Conservation (phyloP, 2,329 filamentous ascomycete genomes). For the Plectosphaerella cucumerina region DNA sequence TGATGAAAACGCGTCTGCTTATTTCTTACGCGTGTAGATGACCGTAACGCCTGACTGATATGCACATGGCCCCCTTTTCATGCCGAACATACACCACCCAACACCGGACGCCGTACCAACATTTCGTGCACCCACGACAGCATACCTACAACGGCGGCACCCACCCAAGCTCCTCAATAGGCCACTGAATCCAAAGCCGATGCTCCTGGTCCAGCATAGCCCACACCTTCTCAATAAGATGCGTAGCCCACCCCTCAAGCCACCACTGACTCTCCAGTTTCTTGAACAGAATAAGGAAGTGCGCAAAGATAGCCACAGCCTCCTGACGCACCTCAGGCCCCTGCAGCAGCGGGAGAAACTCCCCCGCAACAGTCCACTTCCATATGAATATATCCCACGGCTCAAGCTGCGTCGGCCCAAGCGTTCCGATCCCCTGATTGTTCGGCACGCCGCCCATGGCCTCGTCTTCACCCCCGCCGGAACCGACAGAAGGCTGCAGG, state of each 20-base stretch:
- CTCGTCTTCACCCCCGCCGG: background rate
- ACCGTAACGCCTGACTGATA: too few species aligned
- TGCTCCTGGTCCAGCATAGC: constrained; percentile 29
- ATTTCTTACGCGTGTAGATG: too few species aligned
- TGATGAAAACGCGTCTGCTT: too few species aligned
- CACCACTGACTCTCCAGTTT: constrained; percentile 29
- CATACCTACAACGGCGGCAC: constrained; percentile 10
- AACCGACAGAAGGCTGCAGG: background rate
- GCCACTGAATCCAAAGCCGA: constrained; percentile 26
- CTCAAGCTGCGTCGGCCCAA: constrained; percentile 20
- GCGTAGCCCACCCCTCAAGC: constrained; percentile 28
- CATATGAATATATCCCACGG: constrained; percentile 34
- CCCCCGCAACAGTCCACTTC: constrained; percentile 30
- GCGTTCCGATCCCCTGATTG: too few species aligned
- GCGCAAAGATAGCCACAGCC: constrained; percentile 28
- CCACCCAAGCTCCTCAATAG: constrained; percentile 18
- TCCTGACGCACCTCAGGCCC: constrained; percentile 18
- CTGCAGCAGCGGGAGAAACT: constrained; percentile 29
- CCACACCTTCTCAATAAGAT: constrained; percentile 26
- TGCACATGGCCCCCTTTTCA: too few species aligned
- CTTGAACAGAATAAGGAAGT: constrained; percentile 27
- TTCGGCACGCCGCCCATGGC: constrained; percentile 5
- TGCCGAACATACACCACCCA: too few species aligned
- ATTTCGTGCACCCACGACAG: background rate
- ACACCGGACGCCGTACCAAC: too few species aligned